phyloP scores from a whole-genome alignment of 2,329 filamentous ascomycete genomes.

The Boeremia exigua region DNA sequence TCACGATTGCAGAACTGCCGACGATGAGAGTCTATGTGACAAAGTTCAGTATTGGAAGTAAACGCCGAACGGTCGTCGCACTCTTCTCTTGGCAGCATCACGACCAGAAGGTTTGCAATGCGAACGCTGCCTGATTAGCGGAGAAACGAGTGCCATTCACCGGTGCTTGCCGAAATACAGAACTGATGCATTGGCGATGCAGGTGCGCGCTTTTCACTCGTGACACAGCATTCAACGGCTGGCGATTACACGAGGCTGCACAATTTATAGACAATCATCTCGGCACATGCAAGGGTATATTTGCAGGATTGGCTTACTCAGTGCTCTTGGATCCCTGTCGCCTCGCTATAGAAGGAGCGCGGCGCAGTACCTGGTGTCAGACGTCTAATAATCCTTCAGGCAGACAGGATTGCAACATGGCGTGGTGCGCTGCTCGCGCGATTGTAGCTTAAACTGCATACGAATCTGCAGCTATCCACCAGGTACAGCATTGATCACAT shows the following conservation, averaged over 20 bases:
- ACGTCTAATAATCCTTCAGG: conserved; percentile 12
- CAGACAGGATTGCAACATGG: conserved; percentile 15
- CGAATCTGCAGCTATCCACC: conserved; percentile 29
- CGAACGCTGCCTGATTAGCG: neutral
- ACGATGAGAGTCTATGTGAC: neutral
- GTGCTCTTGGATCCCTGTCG: neutral
- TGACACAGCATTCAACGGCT: conserved; percentile 6
- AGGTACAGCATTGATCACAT: conserved; percentile 35
- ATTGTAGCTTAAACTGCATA: conserved; percentile 17
- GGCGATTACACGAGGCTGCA: conserved; percentile 1
- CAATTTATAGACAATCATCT: conserved; percentile 1
- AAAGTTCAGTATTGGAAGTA: neutral
- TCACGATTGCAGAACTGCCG: neutral
- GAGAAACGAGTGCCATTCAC: conserved; percentile 1
- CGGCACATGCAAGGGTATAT: conserved; percentile 8
- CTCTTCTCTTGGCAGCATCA: neutral
- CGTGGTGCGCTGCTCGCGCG: conserved; percentile 18
- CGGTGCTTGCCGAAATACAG: conserved; percentile 1
- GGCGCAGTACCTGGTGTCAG: conserved; percentile 10
- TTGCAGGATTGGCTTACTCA: conserved; percentile 1
- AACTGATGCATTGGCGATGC: conserved; percentile 7
- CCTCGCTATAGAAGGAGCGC: conserved; percentile 3
- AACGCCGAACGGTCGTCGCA: neutral
- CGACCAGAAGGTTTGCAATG: conserved; percentile 1
- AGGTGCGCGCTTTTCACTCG: conserved; percentile 10